These are phyloP conservation scores for Gloeostereum incarnatum DNA, from an alignment of 768 basidiomycete species.

Conservation along the genomic window DNA sequence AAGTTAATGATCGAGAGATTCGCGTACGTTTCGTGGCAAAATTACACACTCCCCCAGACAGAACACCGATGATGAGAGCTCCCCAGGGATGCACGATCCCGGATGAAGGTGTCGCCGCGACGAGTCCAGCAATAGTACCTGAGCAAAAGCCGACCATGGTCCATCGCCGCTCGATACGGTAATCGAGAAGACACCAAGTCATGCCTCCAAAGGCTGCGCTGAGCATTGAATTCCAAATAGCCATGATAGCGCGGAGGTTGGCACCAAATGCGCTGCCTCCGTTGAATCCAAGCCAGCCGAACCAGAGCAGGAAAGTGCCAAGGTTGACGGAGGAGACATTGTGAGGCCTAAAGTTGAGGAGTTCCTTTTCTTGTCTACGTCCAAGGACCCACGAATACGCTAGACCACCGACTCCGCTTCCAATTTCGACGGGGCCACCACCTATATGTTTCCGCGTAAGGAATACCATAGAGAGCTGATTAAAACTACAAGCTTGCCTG, in stretches of 20 bases:
- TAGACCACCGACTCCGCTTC: constrained; percentile 76
- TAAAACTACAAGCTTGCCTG: constrained; percentile 37
- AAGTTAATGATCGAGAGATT: not conserved
- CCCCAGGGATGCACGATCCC: constrained; percentile 77
- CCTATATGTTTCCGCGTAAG: constrained; percentile 27
- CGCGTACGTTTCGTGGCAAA: constrained; percentile 72
- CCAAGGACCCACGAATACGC: constrained; percentile 87
- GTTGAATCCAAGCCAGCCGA: constrained; percentile 88
- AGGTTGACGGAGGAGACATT: constrained; percentile 78
- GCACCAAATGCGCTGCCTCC: constrained; percentile 85
- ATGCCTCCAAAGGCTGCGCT: constrained; percentile 76
- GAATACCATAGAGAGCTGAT: constrained; percentile 2
- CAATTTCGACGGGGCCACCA: constrained; percentile 84
- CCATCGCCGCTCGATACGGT: constrained; percentile 70
- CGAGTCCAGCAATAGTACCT: constrained; percentile 75
- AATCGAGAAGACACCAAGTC: constrained; percentile 79
- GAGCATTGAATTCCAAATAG: constrained; percentile 85
- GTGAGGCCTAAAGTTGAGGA: constrained; percentile 79
- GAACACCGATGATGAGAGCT: constrained; percentile 63
- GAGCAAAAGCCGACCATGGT: constrained; percentile 90
- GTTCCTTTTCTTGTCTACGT: constrained; percentile 60
- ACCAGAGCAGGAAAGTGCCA: constrained; percentile 82
- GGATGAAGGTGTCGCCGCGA: constrained; percentile 83
- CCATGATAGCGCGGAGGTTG: constrained; percentile 78
- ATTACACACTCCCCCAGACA: constrained; percentile 69